These are phyloP conservation scores for Didymella exigua DNA, from an alignment of 2,329 filamentous ascomycete genomes.

Conservation along the genomic window DNA sequence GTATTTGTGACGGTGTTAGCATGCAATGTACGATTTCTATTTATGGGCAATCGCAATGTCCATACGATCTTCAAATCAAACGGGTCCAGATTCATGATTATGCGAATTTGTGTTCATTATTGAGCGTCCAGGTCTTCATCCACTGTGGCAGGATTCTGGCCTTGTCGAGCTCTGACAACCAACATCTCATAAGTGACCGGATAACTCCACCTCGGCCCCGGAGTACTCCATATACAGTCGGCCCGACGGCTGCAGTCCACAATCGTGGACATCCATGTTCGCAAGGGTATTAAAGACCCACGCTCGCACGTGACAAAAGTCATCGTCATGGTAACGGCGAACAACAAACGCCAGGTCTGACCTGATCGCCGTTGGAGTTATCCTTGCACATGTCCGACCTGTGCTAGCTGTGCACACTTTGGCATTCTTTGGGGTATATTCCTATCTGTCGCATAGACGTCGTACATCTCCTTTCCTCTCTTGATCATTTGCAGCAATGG, in stretches of 20 bases:
- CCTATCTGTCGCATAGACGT: not conserved
- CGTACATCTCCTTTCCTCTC: not conserved
- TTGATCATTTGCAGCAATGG: conserved; percentile 28
- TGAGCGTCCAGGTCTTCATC: no score
- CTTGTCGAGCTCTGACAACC: not conserved
- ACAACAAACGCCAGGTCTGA: conserved; percentile 10
- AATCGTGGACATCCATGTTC: not conserved
- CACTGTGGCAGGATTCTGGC: not conserved
- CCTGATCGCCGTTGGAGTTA: conserved; percentile 16
- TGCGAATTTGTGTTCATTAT: no score
- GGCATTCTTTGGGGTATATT: not conserved
- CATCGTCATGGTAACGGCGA: conserved; percentile 7
- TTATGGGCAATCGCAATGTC: conserved; percentile 20
- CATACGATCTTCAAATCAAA: not conserved
- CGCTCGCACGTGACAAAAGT: not conserved
- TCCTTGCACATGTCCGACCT: not conserved
- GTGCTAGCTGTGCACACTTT: not conserved
- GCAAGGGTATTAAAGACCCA: not conserved
- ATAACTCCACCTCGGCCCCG: not conserved
- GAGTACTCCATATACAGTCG: not conserved
- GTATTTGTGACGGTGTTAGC: conserved; percentile 48
- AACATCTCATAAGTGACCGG: not conserved
- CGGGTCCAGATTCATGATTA: no score
- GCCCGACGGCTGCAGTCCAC: not conserved
- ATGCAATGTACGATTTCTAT: conserved; percentile 45